Evolutionary conservation across 2,329 filamentous ascomycete species (phyloP).

Genomic region (Aspergillus fischeri): DNA sequence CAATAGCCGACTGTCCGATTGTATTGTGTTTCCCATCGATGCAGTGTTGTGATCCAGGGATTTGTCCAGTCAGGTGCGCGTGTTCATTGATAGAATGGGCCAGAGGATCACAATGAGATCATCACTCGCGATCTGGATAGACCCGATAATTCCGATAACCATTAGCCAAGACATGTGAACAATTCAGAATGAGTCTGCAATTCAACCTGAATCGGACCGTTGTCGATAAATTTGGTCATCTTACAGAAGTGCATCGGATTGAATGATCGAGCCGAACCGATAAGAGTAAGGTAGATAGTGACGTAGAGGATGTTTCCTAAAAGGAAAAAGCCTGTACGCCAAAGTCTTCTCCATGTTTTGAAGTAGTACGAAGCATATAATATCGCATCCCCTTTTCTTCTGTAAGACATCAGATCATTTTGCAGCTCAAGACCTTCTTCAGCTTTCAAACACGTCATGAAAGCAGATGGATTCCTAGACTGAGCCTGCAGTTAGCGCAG

Average conservation of each 20-base stretch:
- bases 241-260: not conserved
- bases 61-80: not conserved
- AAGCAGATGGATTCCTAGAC: not conserved
- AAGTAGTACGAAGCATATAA: not conserved
- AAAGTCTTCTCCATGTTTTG: not conserved
- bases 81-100: not conserved
- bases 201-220: not conserved
- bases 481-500: too few relatives aligned
- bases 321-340: too few relatives aligned
- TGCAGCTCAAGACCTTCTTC: not conserved
- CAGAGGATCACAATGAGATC: slow-evolving; percentile 7
- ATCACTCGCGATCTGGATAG: not conserved
- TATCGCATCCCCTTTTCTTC: not conserved
- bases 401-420: not conserved
- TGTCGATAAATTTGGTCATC: too few relatives aligned
- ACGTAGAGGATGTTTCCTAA: not conserved
- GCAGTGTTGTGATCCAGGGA: not conserved
- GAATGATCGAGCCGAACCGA: not conserved
- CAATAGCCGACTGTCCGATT: slow-evolving; percentile 1
- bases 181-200: not conserved
- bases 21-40: not conserved
- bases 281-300: too few relatives aligned
- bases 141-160: not conserved
- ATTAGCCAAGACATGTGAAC: not conserved
- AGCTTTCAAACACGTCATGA: not conserved